Conservation (phyloP, 2,329 filamentous ascomycete genomes). For the Phialocephala subalpina region DNA sequence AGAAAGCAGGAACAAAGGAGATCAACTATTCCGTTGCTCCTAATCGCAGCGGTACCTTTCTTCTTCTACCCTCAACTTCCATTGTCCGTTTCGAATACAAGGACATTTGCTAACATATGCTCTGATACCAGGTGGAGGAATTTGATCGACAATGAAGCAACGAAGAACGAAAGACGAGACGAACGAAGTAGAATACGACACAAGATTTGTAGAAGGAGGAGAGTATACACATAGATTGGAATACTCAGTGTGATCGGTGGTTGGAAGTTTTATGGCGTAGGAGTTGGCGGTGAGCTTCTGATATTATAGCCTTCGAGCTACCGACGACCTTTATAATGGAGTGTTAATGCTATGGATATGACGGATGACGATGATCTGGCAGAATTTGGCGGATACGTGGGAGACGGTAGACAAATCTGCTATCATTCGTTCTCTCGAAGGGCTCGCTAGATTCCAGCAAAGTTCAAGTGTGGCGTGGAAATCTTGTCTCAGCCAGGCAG, state of each 20-base stretch:
- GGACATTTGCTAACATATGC: neutral
- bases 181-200: neutral
- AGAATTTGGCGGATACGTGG: too few species aligned
- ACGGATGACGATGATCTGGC: too few species aligned
- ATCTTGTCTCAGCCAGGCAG: too few species aligned
- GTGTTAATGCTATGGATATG: neutral
- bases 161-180: neutral
- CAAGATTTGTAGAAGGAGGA: neutral
- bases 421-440: too few species aligned
- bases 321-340: slow-evolving; percentile 2
- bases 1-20: slow-evolving; percentile 38
- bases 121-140: neutral
- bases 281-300: slow-evolving; percentile 12
- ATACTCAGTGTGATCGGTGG: slow-evolving; percentile 10
- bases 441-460: too few species aligned
- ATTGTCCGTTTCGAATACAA: neutral
- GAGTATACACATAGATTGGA: slow-evolving; percentile 11
- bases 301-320: slow-evolving; percentile 17
- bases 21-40: slow-evolving; percentile 40
- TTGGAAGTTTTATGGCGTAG: slow-evolving; percentile 11
- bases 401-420: too few species aligned
- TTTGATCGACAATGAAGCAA: slow-evolving; percentile 12
- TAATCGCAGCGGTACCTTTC: slow-evolving; percentile 40
- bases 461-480: too few species aligned
- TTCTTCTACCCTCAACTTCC: neutral